Conservation (phyloP, 257 asterid species). For the Thymus quinquecostatus region DNA sequence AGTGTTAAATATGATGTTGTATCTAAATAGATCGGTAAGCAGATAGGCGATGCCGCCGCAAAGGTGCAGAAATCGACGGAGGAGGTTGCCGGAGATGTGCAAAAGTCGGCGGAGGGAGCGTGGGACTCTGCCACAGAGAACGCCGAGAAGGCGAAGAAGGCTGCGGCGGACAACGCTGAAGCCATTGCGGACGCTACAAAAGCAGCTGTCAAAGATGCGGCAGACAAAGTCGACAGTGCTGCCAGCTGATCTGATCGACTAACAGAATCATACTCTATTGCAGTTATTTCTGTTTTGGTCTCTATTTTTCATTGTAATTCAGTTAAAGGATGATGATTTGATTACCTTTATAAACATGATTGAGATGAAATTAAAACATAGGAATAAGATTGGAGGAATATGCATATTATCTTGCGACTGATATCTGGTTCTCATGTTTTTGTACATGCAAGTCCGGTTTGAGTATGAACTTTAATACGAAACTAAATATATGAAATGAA, state of each 20-base stretch:
- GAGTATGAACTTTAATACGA: too few species aligned
- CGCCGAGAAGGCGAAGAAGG: conserved; percentile 58
- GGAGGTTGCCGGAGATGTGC: conserved; percentile 57
- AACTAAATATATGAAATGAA: too few species aligned
- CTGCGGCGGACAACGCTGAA: conserved; percentile 51
- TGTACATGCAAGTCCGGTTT: too few species aligned
- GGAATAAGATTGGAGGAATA: too few species aligned
- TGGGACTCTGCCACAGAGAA: conserved; percentile 64
- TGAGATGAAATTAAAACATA: too few species aligned
- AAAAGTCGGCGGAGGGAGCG: conserved; percentile 55
- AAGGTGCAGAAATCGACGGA: conserved; percentile 54
- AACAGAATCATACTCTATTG: too few species aligned
- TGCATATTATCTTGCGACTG: too few species aligned
- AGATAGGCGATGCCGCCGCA: conserved; percentile 50
- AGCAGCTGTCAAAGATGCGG: conserved; percentile 40
- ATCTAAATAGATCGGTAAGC: conserved; percentile 41
- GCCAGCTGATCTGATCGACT: not conserved
- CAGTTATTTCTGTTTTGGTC: too few species aligned
- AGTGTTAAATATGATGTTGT: not conserved
- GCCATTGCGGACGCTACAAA: conserved; percentile 40
- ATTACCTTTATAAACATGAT: too few species aligned
- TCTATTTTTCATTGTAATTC: too few species aligned
- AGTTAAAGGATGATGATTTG: too few species aligned
- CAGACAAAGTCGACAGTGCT: conserved; percentile 41
- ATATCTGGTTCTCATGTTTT: too few species aligned